Base-by-base conservation (phyloP, 768 basidiomycete species). In the Tricholoma bakamatsutake region DNA sequence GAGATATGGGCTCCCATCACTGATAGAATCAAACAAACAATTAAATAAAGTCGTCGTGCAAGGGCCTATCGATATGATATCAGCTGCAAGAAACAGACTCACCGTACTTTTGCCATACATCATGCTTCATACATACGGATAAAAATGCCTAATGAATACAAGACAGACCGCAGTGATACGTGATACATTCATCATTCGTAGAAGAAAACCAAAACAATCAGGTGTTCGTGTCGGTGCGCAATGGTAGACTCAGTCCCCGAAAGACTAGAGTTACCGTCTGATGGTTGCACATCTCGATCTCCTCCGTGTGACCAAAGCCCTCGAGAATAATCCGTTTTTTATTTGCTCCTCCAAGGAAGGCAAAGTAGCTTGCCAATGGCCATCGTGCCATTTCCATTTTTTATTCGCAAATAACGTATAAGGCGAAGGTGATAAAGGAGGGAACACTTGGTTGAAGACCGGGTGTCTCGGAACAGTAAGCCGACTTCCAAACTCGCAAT, bases 281-380 rank as follows among this genome's bases (percentile, higher is more conserved):
- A 42, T 34, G 42, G 52, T 53, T 48, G 45, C 46, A 24, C 40
- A 57, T 48, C 57, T 54, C 28, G 57, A 45, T 37, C 35, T 13
- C 48, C 56, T 61, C 52, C 54, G 62, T 58, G 49, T 54, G 33
- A 56, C 31, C 31, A 59, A 27, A 39, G 50, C 55, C 56, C 61
- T 66, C 34, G 81, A 79, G 59, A 72, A 81, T 63, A 78, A 62
- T 18, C 77, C 78, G 33, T 64, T 69, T 57, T 58, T 63, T 49
- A 66, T 64, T 64, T 84, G 82, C 60, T 83, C 78, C 50, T 73
- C 71, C 12, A 77, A 63, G 6, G 69, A 69, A 7, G 80, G 79
- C 50, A 82, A 55, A 28, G 77, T 65, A 8, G 75, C 80, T 57
- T 72, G 67, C 82, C 82, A 83, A 60, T 80, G 83, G 4, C 83